Base-by-base conservation (phyloP, 106 monocot species). In the Cymbidium sinense region DNA sequence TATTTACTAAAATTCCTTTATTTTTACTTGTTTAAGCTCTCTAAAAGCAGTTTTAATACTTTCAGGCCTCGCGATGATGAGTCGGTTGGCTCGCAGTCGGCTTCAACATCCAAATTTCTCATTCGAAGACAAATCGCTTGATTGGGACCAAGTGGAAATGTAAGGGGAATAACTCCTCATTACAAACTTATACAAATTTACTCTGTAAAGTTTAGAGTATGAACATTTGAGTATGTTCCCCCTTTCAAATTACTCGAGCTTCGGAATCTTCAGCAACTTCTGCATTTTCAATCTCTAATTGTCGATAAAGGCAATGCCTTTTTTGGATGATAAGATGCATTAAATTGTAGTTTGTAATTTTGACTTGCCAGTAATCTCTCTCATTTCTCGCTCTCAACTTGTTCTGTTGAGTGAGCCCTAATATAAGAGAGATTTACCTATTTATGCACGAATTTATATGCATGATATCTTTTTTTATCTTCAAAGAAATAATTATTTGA, bases 1-100 rank as follows among this genome's bases (percentile, higher is more conserved):
- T 2, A 47, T 47, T 11, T 13, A 13, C 13, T 8, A 62, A 25
- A 62, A 62, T 62, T 62, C 1, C 1, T 62, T 27, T 23, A 8
- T 61, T 62, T 27, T 28, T 62, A 7, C 25, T 15, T 27, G 13
- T 62, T 73, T 9, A 43, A 39, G 64, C 62, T n/a, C 20, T 35
- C 50, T 65, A 19, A 73, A 50, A 39, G 8, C n/a, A 73, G 19
- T 18, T 31, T 15, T 76, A 31, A 17, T 75, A 28, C 35, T 83
- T 86, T 72, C 92, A 99, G 99, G 99, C 65, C 87, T 99, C 70
- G 88, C 95, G 30, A 77, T 91, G 78, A 92, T 99, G 90, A 86
- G 95, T 52, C 84, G 90, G 79, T 83, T 99, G 75, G 83, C 86
- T 30, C 81, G 86, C 4, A 88, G 83, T 74, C 86, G 89, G 27